Percentiles rank a stretch among this genome's conserved stretches.
Evolutionary conservation across 257 asterid species (phyloP).

Genomic region (Solanum ahanhuiri): DNA sequence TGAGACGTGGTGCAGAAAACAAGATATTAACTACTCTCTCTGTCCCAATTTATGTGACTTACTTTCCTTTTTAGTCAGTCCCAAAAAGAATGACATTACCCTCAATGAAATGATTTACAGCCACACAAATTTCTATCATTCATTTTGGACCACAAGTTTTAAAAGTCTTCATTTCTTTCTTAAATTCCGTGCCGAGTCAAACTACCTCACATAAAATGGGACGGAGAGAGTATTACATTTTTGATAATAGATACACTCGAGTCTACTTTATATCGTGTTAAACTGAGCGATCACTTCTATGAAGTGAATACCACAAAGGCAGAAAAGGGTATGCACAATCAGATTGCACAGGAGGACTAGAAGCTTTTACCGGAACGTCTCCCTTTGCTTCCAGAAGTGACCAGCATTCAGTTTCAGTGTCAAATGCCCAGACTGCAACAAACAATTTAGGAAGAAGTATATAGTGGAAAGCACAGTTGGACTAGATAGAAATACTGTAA

Average conservation of each 20-base stretch:
- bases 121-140: too few relatives aligned
- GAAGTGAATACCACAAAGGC: neutral
- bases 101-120: too few relatives aligned
- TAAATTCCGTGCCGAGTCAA: too few relatives aligned
- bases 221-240: neutral
- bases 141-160: too few relatives aligned
- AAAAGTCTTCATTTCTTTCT: too few relatives aligned
- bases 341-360: neutral
- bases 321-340: neutral
- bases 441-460: neutral
- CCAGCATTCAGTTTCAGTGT: slow-evolving; percentile 96
- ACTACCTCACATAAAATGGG: too few relatives aligned
- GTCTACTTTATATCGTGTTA: neutral
- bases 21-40: neutral
- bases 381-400: slow-evolving; percentile 87
- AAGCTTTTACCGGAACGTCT: slow-evolving; percentile 71
- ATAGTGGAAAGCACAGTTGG: neutral
- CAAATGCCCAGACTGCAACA: slow-evolving; percentile 86
- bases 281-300: neutral
- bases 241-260: neutral
- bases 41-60: too few relatives aligned
- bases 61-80: too few relatives aligned
- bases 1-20: neutral
- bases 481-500: neutral
- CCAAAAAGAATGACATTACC: too few relatives aligned